Base-by-base conservation (phyloP, 768 basidiomycete genomes). In the Boletus rex-veris region DNA sequence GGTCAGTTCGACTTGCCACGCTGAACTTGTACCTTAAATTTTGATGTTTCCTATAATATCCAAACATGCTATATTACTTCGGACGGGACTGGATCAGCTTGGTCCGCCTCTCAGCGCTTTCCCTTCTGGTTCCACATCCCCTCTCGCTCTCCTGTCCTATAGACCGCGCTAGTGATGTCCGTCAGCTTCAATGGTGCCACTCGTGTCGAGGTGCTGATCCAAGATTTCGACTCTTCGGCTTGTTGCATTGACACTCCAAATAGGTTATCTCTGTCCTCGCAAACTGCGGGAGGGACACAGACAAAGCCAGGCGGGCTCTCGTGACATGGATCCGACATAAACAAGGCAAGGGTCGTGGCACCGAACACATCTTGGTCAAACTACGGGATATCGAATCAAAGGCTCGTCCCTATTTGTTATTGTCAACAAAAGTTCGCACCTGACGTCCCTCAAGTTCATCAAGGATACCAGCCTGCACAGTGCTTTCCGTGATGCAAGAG, bases 401-500 rank as follows among this genome's bases (percentile, higher is more conserved):
- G 67, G 69, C 26, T 30, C 28, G 59, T 63, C 43, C 28, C 24
- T 31, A 8, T 14, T 15, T 10, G 18, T 43, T 15, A 5, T 14
- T 41, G 45, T 18, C 5, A 19, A n/a, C 12, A n/a, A 35, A 16
- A 12, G 18, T 41, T 16, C 15, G 18, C 38, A 35, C 15, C 41
- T 58, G 28, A 56, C 42, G 4, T 11, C 45, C 44, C 5, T 5
- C 37, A 50, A 70, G 71, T 70, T 71, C 53, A 67, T 72, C 56
- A 63, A 49, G 46, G 69, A 70, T 47, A 18, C n/a, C 5, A 58
- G 59, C 38, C 43, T 70, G 0, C 69, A 70, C 38, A 35, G 40
- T 30, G 69, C 71, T n/a, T 70, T 70, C 24, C 69, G 70, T 21
- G 66, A 72, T 40, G 69, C 69, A 14, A 68, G 69, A 53, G 69